Conservation (phyloP, 352 stramenopile species). For the Globisporangium polare region DNA sequence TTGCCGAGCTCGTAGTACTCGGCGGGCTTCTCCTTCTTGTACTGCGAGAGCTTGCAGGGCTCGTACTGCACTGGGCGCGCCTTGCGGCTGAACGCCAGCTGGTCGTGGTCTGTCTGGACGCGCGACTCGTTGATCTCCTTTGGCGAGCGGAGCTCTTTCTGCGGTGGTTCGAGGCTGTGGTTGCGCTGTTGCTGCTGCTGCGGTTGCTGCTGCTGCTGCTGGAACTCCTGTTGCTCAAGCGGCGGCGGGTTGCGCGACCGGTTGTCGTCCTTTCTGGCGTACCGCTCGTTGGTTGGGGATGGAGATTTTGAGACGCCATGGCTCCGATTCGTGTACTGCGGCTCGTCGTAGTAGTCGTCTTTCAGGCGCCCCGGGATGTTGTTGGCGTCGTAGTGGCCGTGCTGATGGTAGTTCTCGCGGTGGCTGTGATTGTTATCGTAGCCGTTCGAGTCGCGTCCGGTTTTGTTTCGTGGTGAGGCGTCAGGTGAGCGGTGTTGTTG, state of each 20-base stretch:
- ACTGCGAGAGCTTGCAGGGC: constrained; percentile 81
- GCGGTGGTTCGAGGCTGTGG: neutral
- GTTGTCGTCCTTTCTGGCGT: constrained; percentile 1
- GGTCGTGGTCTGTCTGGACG: constrained; percentile 51
- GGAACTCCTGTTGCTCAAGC: neutral
- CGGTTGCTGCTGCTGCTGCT: constrained; percentile 7
- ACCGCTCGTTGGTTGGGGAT: constrained; percentile 10
- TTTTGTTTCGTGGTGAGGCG: constrained; percentile 27
- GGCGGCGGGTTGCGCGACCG: neutral
- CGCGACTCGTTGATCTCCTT: constrained; percentile 60
- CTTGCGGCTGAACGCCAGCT: constrained; percentile 77
- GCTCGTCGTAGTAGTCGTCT: constrained; percentile 28
- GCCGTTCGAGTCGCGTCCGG: constrained; percentile 23
- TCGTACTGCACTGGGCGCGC: constrained; percentile 72
- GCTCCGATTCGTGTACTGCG: constrained; percentile 9
- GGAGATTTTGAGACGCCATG: neutral
- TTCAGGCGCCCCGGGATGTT: constrained; percentile 26
- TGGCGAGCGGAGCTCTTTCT: constrained; percentile 38
- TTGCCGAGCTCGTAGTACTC: constrained; percentile 89
- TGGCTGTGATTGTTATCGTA: constrained; percentile 31
- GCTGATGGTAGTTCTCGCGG: constrained; percentile 9
- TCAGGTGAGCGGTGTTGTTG: constrained; percentile 17
- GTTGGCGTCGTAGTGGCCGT: constrained; percentile 21
- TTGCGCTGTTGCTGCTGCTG: constrained; percentile 1
- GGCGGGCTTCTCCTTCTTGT: constrained; percentile 80